Conservation (phyloP, 2,329 filamentous ascomycete genomes). For the Cladophialophora immunda region DNA sequence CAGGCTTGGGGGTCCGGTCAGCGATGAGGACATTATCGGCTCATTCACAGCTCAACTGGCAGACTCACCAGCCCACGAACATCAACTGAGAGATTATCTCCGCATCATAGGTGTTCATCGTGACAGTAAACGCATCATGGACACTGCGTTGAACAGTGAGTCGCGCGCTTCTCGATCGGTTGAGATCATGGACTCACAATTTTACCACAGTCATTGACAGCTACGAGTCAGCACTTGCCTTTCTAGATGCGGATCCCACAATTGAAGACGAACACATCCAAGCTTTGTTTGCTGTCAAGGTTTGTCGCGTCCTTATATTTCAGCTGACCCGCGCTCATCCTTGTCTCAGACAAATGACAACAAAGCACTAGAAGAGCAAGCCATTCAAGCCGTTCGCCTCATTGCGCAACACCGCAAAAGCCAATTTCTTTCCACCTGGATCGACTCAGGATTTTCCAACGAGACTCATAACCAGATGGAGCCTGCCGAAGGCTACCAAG, state of each 20-base stretch:
- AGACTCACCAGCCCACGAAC: constrained; percentile 63
- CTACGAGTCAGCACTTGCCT: constrained; percentile 70
- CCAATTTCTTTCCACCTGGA: constrained; percentile 60
- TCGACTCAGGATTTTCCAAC: constrained; percentile 63
- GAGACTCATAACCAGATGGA: constrained; percentile 63
- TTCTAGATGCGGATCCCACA: constrained; percentile 62
- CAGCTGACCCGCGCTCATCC: background rate
- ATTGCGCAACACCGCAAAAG: constrained; percentile 69
- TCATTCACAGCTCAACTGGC: constrained; percentile 67
- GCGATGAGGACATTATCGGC: constrained; percentile 67
- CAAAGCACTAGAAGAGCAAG: constrained; percentile 58
- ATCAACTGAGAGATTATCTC: constrained; percentile 65
- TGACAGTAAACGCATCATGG: constrained; percentile 65
- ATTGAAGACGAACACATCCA: constrained; percentile 66
- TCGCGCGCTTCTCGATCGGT: constrained; percentile 19
- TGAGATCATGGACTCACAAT: constrained; percentile 26
- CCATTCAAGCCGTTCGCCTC: constrained; percentile 63
- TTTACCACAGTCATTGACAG: constrained; percentile 60
- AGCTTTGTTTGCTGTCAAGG: constrained; percentile 65
- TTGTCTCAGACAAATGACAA: constrained; percentile 59
- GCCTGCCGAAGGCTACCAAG: constrained; percentile 61
- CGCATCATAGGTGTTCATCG: constrained; percentile 68
- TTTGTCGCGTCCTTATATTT: constrained; percentile 41
- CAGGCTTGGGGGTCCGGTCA: constrained; percentile 55
- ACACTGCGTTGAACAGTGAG: constrained; percentile 64